phyloP scores from a whole-genome alignment of 495 filamentous ascomycete species.

The Mytilinidion resinicola region DNA sequence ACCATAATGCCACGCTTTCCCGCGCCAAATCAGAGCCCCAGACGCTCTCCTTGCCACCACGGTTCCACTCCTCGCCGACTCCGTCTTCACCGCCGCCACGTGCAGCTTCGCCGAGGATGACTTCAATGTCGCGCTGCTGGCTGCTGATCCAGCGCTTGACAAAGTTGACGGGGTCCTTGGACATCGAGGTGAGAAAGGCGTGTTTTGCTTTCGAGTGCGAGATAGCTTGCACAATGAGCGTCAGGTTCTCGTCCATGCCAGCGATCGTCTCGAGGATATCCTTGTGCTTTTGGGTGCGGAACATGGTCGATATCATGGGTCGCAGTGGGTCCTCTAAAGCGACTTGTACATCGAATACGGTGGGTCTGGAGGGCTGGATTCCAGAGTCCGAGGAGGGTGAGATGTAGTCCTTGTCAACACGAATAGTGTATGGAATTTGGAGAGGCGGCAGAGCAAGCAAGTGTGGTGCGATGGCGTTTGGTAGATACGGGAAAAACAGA shows the following conservation, averaged over 20 bases:
- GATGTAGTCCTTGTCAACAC: conserved; percentile 74
- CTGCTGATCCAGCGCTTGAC: conserved; percentile 76
- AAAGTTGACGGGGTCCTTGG: conserved; percentile 75
- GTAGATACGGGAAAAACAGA: conserved; percentile 84
- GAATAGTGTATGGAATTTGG: conserved; percentile 85
- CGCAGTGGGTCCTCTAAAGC: conserved; percentile 77
- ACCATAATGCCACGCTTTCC: conserved; percentile 32
- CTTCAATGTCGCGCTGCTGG: conserved; percentile 85
- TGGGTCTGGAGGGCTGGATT: conserved; percentile 34
- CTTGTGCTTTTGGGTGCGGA: conserved; percentile 48
- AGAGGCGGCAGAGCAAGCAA: conserved; percentile 74
- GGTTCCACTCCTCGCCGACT: conserved; percentile 50
- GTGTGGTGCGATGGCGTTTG: conserved; percentile 66
- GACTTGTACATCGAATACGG: conserved; percentile 84
- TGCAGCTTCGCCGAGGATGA: conserved; percentile 69
- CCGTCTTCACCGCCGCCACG: conserved; percentile 54
- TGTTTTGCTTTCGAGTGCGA: conserved; percentile 76
- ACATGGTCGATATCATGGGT: conserved; percentile 57
- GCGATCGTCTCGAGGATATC: conserved; percentile 63
- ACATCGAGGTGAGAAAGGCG: conserved; percentile 68
- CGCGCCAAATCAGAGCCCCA: conserved; percentile 42
- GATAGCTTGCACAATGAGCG: conserved; percentile 69
- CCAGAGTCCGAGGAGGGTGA: conserved; percentile 43
- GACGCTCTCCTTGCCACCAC: conserved; percentile 49
- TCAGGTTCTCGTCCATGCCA: conserved; percentile 73